A percentile compares a stretch with the other conserved stretches of the same genome.
These are phyloP conservation scores for Petunia axillaris DNA, from an alignment of 257 asterid species.

Conservation along the genomic window DNA sequence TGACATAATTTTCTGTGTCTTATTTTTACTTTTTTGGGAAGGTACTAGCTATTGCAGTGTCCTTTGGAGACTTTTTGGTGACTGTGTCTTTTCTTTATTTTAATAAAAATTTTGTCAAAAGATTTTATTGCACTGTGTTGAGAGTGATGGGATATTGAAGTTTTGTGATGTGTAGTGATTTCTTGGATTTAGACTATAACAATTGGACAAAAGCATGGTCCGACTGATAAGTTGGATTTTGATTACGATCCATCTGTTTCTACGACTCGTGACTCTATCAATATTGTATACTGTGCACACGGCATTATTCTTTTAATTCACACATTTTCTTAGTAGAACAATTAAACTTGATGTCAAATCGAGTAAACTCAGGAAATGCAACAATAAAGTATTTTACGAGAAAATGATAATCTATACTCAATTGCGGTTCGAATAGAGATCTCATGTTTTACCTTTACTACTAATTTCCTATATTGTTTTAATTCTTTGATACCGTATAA, in stretches of 20 bases:
- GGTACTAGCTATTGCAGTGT: background rate
- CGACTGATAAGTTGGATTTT: background rate
- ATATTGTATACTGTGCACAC: no score
- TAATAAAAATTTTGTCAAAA: background rate
- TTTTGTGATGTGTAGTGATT: background rate
- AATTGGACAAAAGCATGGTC: constrained; percentile 1
- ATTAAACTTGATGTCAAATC: no score
- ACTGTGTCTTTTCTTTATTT: constrained; percentile 5
- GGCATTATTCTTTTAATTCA: no score
- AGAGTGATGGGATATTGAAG: constrained; percentile 1
- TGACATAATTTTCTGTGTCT: background rate
- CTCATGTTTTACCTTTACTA: no score
- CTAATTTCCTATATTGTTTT: no score
- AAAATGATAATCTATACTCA: no score
- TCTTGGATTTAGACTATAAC: background rate
- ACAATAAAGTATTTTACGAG: no score
- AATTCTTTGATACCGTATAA: no score
- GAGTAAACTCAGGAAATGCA: no score
- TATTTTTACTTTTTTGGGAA: background rate
- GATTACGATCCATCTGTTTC: background rate
- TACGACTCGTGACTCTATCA: no score
- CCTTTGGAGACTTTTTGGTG: constrained; percentile 32
- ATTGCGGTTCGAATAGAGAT: no score
- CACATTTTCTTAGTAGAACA: no score
- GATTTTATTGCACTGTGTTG: background rate